Base-by-base conservation (phyloP, 441 rosid species). In the Euphorbia schlechtendalii region DNA sequence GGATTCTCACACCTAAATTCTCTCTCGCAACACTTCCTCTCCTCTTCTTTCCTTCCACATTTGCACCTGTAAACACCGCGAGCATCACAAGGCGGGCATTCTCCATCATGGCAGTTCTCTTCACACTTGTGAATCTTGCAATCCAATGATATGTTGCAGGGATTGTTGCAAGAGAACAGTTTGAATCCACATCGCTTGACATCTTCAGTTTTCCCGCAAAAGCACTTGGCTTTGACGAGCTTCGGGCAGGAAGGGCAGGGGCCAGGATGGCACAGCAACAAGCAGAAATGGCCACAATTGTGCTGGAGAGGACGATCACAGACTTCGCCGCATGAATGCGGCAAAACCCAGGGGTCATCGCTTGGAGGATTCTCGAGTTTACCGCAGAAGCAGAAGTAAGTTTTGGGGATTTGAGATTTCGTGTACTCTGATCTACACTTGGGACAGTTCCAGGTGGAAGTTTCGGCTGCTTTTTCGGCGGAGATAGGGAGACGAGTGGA, bases 301-400 rank as follows among this genome's bases (percentile, higher is more conserved):
- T 81, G 62, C 57, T 80, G 78, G 78, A 92, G 71, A 8, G 85
- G 83, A 18, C 94, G 72, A 32, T 76, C 65, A 51, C 98, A 90
- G 22, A 93, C 74, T 71, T 90, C 98, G 0, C 96, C 94, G 34
- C 98, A 90, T 46, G 98, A 93, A 75, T 93, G 98, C 5, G 98
- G 96, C 43, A 90, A 63, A 61, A 86, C 79, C 98, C 95, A 88
- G 6, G 97, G 98, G 53, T 92, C 78, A 59, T 88, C 92, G 30
- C 71, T 55, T 4, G 81, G 82, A 14, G 97, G 97, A 59, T 88
- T 65, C 60, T 82, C 82, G 46, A 84, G 73, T 66, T 90, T 84
- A 4, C 97, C 91, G 46, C 96, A 93, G 78, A 85, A 93, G 75
- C 98, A 90, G 61, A 80, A 56, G 59, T 92, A 90, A 5, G 61